Evolutionary conservation across 768 basidiomycete species (phyloP).

Genomic region (Tremella fuciformis): DNA sequence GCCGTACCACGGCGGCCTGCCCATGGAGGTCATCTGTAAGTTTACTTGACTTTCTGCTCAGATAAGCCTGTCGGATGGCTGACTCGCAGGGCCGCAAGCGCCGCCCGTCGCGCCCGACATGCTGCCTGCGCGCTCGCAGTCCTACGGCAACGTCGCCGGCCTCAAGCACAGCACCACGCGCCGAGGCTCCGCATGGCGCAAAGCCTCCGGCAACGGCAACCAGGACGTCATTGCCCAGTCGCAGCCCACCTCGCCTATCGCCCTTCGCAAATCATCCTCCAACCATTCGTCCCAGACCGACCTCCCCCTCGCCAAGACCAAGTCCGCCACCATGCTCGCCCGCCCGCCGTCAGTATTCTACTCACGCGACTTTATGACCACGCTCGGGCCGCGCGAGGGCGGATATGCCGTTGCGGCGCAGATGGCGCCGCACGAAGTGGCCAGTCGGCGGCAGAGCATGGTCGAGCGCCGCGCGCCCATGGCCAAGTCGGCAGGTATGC

Average conservation of each 20-base stretch:
- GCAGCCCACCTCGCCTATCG: constrained; percentile 14
- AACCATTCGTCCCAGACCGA: constrained; percentile 40
- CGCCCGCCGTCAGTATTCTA: constrained; percentile 44
- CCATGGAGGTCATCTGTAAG: constrained; percentile 46
- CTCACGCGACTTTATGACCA: constrained; percentile 48
- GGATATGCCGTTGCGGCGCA: constrained; percentile 51
- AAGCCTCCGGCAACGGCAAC: constrained; percentile 6
- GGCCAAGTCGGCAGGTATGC: constrained; percentile 40
- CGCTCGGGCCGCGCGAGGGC: constrained; percentile 47
- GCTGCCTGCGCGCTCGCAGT: constrained; percentile 26
- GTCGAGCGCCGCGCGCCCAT: constrained; percentile 29
- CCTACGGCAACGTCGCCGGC: constrained; percentile 26
- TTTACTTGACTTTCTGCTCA: not conserved
- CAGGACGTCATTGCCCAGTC: not conserved
- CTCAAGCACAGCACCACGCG: constrained; percentile 15
- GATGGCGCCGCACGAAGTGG: constrained; percentile 18
- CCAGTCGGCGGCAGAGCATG: constrained; percentile 12
- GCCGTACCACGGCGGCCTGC: constrained; percentile 20
- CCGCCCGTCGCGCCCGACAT: constrained; percentile 20
- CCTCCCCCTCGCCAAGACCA: constrained; percentile 23
- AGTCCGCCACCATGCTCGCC: constrained; percentile 10
- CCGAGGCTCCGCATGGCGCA: constrained; percentile 7
- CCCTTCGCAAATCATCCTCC: constrained; percentile 21
- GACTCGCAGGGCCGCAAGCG: constrained; percentile 36
- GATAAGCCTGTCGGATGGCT: not conserved